These are phyloP conservation scores for Mrakia frigida DNA, from an alignment of 768 basidiomycete genomes.

Conservation along the genomic window DNA sequence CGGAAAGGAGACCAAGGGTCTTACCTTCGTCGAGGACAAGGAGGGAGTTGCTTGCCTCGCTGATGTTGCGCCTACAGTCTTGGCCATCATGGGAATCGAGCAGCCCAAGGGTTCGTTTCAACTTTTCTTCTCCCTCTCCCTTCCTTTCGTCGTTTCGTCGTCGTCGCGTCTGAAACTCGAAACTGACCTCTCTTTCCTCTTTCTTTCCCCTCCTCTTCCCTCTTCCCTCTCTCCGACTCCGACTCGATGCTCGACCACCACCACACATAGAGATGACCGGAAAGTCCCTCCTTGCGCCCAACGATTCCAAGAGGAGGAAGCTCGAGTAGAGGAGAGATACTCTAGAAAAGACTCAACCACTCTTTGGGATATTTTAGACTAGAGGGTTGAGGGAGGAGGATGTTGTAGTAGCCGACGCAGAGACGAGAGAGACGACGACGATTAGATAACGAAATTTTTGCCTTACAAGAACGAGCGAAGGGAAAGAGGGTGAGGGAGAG, in stretches of 20 bases:
- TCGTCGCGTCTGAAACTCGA: too few relatives aligned
- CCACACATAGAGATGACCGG: slow-evolving; percentile 42
- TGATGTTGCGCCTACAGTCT: slow-evolving; percentile 84
- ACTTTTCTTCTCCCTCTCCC: background rate
- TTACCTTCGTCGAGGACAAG: slow-evolving; percentile 52
- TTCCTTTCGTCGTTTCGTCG: background rate
- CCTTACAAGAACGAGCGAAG: background rate
- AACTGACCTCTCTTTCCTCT: too few relatives aligned
- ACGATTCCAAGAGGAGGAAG: slow-evolving; percentile 19
- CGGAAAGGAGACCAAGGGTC: slow-evolving; percentile 50
- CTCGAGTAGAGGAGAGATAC: background rate
- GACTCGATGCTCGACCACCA: too few relatives aligned
- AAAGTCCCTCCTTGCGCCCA: slow-evolving; percentile 36
- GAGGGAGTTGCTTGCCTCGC: slow-evolving; percentile 61
- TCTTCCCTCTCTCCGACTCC: background rate
- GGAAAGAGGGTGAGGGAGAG: background rate
- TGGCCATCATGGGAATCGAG: slow-evolving; percentile 57
- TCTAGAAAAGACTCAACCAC: too few relatives aligned
- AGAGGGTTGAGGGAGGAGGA: background rate
- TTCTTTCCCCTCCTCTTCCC: background rate
- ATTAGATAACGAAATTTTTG: background rate
- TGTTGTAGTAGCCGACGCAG: background rate
- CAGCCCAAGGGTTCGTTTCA: slow-evolving; percentile 34
- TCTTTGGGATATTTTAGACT: too few relatives aligned
- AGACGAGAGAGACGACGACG: background rate